Base-by-base conservation (phyloP, 352 stramenopile genomes). In the Phytophthora boehmeriae region DNA sequence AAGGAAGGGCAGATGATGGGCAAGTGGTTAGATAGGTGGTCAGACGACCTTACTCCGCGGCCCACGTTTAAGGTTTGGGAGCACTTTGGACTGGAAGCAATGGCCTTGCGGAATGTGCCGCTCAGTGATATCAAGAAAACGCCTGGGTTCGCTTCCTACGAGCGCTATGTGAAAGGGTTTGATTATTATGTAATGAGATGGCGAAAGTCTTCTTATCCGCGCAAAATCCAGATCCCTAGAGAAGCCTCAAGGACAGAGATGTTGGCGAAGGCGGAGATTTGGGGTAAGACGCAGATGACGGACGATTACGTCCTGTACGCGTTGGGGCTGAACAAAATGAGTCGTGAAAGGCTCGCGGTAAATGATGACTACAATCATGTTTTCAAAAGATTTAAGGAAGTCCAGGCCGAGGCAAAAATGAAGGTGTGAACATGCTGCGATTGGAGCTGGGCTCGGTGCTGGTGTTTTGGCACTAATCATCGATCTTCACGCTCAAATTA, bases 191-290 rank as follows among this genome's bases (percentile, higher is more conserved):
- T 52, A 13, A 2, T 27, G 13, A 27, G 5, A 9, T 39, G 14
- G 4, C 35, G 23, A 16, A 17, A 10, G 2, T 22, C 45, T n/a
- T 23, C 25, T 2, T 52, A 52, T 39, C 3, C 25, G 6, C 25
- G 3, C 25, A 30, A 30, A 8, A 30, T 8, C 25, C 25, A 30
- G 6, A 28, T 48, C 19, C 8, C 8, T 16, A 52, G 27, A 11
- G 11, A 39, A 5, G 45, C 45, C 1, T 27, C 45, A 1, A 4
- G 4, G 8, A 17, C 16, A 2, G 48, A 45, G 27, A 55, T 55
- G 48, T n/a, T 20, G 20, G 32, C 35, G 19, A 44, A 38, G 36
- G 22, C 35, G 8, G 10, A 46, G 22, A 46, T 46, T 46, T 46
- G 32, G 48, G 48, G 32, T 10, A 25, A 39, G n/a, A 19, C n/a